Percentiles rank a stretch among this genome's conserved stretches.
Conservation (phyloP, 2,329 filamentous ascomycete genomes). For the Karstenula rhodostoma region DNA sequence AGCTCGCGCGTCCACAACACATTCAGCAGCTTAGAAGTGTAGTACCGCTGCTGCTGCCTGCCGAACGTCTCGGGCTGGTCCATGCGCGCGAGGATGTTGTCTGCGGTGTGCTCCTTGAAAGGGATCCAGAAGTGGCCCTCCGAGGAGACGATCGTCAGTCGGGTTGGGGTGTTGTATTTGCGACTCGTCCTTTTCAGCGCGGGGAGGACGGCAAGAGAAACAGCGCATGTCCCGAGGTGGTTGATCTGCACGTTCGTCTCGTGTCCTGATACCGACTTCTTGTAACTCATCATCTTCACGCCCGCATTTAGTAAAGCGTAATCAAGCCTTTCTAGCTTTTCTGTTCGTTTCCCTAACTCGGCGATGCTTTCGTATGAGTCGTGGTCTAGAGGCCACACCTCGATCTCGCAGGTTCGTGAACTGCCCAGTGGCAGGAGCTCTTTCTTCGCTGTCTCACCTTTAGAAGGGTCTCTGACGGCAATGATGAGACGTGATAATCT, state of each 20-base stretch:
- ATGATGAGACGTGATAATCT: conserved; percentile 56
- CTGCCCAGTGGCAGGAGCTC: conserved; percentile 45
- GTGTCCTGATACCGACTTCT: conserved; percentile 54
- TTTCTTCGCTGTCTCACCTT: conserved; percentile 53
- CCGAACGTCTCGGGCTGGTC: conserved; percentile 26
- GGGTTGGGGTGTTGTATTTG: conserved; percentile 37
- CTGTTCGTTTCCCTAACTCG: conserved; percentile 51
- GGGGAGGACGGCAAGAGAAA: conserved; percentile 45
- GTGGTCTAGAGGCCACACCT: conserved; percentile 59
- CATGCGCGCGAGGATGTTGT: conserved; percentile 23
- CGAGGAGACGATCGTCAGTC: conserved; percentile 57
- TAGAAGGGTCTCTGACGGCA: conserved; percentile 53
- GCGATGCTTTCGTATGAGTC: conserved; percentile 55
- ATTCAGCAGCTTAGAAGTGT: conserved; percentile 29
- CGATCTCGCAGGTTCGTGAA: conserved; percentile 47
- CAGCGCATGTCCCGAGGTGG: conserved; percentile 23
- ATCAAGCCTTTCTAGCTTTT: conserved; percentile 51
- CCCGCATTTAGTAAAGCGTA: conserved; percentile 54
- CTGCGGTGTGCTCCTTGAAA: conserved; percentile 26
- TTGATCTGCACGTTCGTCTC: conserved; percentile 50
- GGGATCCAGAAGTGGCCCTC: conserved; percentile 36
- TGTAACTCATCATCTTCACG: conserved; percentile 48
- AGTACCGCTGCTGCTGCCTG: conserved; percentile 22
- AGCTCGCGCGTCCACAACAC: conserved; percentile 26
- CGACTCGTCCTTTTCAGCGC: conserved; percentile 52